Evolutionary conservation across 768 basidiomycete genomes (phyloP), one percentile per base, ranked within the genome.

Genomic region (Tulasnella calospora): DNA sequence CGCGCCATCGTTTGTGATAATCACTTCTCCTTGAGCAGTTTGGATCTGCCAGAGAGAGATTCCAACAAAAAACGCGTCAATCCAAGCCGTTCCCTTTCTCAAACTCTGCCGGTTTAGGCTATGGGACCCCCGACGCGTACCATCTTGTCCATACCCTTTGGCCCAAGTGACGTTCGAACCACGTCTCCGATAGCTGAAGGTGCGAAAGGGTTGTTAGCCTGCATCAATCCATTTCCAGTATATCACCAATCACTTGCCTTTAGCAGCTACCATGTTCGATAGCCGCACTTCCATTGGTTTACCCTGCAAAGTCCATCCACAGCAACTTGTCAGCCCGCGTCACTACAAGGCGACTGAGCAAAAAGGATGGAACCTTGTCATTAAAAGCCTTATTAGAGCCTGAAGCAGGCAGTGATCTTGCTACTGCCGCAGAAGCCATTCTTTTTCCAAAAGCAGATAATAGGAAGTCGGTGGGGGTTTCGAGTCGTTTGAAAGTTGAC

Each of bases 141-240:
- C 97, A 99, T 99, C 88, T 99, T 99, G 87, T 99, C 97, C 97
- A 99, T 99, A 80, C 97, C 97, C 84, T 93, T 91, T 71, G 97
- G 97, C 19, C 97, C 97, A 81, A 99, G 86, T 61, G 96, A 98
- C 69, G 97, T 99, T 82, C 97, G 89, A 61, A 99, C 96, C 74
- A 95, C 97, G 88, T 98, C 96, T 82, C 95, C 95, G 83, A 99
- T 98, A 38, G 97, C 96, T 98, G 81, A 27, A 78, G 81, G 40
- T 79, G 35, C 77, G 77, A 15, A 81, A 80, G 55, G 74, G 15
- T 57, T 36, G 33, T 51, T 38, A 69, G 38, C 21, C 17, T 57
- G 17, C 7, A 30, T 15, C 44, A 12, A 46, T 15, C 5, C 3
- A 6, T 46, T 46, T 15, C 38, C 13, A 46, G 44, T 19, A 15